Percentiles rank a stretch among this genome's conserved stretches.
These are phyloP conservation scores for Kappamyces sp. DNA, from an alignment of 192 early-diverging fungal genomes.

Conservation along the genomic window DNA sequence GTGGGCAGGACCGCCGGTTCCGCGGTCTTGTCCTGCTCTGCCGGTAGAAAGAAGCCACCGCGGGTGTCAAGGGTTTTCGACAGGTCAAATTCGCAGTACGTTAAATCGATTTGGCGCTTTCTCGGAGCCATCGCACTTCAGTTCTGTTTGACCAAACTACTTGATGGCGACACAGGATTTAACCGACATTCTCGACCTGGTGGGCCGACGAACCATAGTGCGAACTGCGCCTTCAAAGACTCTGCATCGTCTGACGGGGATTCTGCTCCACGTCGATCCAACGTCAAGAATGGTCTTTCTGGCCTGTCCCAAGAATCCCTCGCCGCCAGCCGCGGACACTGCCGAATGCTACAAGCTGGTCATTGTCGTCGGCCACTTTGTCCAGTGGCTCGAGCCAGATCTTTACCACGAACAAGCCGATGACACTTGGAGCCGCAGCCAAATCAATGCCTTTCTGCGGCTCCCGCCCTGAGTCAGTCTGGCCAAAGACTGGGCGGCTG, in stretches of 20 bases:
- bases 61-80: conserved; percentile 76
- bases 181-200: too few relatives aligned
- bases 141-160: neutral
- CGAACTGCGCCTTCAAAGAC: too few relatives aligned
- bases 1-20: conserved; percentile 22
- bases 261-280: too few relatives aligned
- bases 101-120: conserved; percentile 13
- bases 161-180: neutral
- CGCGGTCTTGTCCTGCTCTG: conserved; percentile 22
- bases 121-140: neutral
- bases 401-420: neutral
- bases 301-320: too few relatives aligned
- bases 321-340: neutral
- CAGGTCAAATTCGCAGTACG: conserved; percentile 76
- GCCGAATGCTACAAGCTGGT: neutral
- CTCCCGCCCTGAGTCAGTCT: neutral
- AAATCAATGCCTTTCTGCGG: neutral
- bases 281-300: too few relatives aligned
- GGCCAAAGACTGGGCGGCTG: neutral
- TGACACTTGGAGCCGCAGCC: neutral
- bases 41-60: conserved; percentile 79
- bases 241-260: too few relatives aligned
- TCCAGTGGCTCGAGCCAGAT: neutral
- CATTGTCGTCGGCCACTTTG: neutral
- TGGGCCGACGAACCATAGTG: too few relatives aligned